Evolutionary conservation across 805 yeast species (phyloP), one percentile per base, ranked within the genome.

Genomic region (Pichia rugopelliculosa): DNA sequence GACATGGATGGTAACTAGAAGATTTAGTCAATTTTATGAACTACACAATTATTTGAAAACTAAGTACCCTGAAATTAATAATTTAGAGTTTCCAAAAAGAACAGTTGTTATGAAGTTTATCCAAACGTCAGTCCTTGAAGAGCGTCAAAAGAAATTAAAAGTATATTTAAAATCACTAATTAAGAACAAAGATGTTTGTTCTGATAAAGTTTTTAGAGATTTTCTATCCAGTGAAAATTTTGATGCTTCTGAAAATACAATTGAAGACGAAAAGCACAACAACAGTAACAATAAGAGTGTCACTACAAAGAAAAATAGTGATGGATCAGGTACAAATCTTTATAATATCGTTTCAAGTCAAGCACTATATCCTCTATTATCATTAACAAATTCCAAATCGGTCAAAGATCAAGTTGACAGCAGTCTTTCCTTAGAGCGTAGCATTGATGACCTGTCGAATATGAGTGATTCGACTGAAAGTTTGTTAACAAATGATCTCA

Each of bases 1-100:
- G 0, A 84, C 87, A 0, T 91, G 97, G 97, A 79, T 87, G 45
- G 85, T 89, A n/a, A 91, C 96, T 0, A 69, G 96, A 55, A 70
- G 98, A 48, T 90, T 81, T 59, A 86, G 86, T 56, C 96, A 91
- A 59, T 90, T 90, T 62, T 80, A 73, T 64, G 77, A 75, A 52
- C 68, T 90, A 30, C 80, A 90, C 59, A 79, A 77, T 51, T 80
- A 84, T 52, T 65, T 90, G 54, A 77, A 73, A 48, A 61, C 63
- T 3, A 69, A 65, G 39, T 82, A 80, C 55, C 74, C 80, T 0
- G 69, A 65, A 41, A 80, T 83, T 2, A 64, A 69, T 6, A 61
- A 60, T 2, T 56, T 83, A 15, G 74, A 69, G 41, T 76, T 78
- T 64, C 82, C 89, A 39, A 82, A 80, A 52, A 69, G 82, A 42